Base-by-base conservation (phyloP, 768 basidiomycete genomes). In the Amanita jacksonii region DNA sequence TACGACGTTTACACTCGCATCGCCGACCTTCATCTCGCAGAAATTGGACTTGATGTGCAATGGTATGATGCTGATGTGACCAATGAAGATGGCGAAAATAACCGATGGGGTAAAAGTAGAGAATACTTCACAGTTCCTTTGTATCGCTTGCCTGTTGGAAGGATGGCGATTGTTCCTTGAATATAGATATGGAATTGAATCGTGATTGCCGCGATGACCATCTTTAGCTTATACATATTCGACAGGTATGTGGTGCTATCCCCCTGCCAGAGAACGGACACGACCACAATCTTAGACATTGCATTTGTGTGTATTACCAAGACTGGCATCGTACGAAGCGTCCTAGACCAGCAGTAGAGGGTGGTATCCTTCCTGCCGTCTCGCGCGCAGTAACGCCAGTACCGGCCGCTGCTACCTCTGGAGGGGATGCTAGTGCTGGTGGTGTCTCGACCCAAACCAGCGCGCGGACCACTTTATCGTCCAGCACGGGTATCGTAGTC, bases 301-400 rank as follows among this genome's bases (percentile, higher is more conserved):
- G 93, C 62, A 75, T 74, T 15, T 90, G 88, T 57, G 76, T 98
- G 36, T 97, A 94, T 66, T 96, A 97, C 60, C 90, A 96, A 52
- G 89, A 94, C 60, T 94, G 90, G 87, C 83, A 93, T 54, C 78
- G 89, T 39, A 80, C 81, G 0, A 79, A 73, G 42, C 73, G 80
- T 24, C 79, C 82, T 23, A 82, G 78, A 60, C 73, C 76, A 31
- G 86, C 91, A 2, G 70, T 71, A 12, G 75, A 81, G 58, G 81
- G 81, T 7, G 78, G 78, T 33, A 76, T 91, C 43, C 73, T 89
- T 28, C 79, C 81, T 10, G 88, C 80, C 15, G 89, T 96, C 32
- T 83, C 86, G 23, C 79, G 81, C 47, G 74, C 81, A 9, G 73
- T 88, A 41, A 69, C 70, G 24, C 54, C 61, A 37, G 45, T 52